Base-by-base conservation (phyloP, 768 basidiomycete species). In the Termitomyces heimii region DNA sequence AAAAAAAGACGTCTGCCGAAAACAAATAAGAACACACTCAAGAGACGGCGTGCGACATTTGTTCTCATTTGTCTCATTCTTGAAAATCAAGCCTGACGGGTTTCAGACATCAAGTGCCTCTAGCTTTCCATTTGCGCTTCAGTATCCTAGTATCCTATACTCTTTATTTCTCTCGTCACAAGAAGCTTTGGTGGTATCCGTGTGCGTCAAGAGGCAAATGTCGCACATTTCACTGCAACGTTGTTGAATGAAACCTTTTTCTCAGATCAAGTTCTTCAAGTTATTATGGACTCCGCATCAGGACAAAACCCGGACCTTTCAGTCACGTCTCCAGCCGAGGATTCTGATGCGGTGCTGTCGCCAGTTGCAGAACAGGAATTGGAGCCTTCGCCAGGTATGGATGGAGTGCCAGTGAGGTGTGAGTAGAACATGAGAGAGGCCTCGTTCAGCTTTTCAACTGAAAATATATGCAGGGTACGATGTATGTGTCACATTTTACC, bases 371-470 rank as follows among this genome's bases (percentile, higher is more conserved):
- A 84, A 40, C 69, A 74, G 47, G 82, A 84, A 59, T 73, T 76
- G 56, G 86, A 88, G 63, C 88, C 88, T n/a, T 78, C 74, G 53
- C 89, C 89, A 54, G 90, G 90, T 35, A 58, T 92, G 26, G 72
- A 86, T 69, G 90, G 90, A 26, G 72, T 78, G 34, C 90, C 91
- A 43, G 89, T 93, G 56, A 81, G 88, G 64, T 93, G 91, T 92
- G 74, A 77, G 90, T 81, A 26, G 48, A 53, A n/a, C 46, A 34
- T n/a, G 7, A 32, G 34, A 57, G 54, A 49, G 12, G 37, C 52
- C 35, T 45, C 28, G 18, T 32, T 37, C 20, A 35, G 53, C 34
- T 63, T 50, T 31, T 62, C 48, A 55, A 31, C 57, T 63, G 48
- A 64, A 49, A 55, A 54, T 57, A 59, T 62, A 26, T 60, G n/a